Evolutionary conservation across 2,329 filamentous ascomycete species (phyloP).

Genomic region (Botrytis aclada): DNA sequence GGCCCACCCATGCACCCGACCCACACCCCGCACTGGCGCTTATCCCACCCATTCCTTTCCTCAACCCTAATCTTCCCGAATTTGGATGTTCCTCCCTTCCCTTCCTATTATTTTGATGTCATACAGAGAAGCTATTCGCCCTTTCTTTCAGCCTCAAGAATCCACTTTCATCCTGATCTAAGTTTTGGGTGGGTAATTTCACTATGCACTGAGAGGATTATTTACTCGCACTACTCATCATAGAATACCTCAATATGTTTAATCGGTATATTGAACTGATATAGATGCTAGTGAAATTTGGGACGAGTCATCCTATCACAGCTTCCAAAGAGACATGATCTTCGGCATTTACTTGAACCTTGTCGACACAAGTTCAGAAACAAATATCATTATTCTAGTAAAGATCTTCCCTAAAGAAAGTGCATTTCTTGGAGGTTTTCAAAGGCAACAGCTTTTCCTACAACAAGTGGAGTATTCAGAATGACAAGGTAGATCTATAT

Average conservation of each 20-base stretch:
- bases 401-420: background rate
- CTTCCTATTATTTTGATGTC: background rate
- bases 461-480: background rate
- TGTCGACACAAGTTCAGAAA: too few relatives aligned
- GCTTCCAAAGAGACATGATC: too few relatives aligned
- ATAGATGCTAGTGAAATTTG: too few relatives aligned
- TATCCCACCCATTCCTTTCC: background rate
- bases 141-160: background rate
- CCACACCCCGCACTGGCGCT: background rate
- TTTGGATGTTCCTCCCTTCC: background rate
- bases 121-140: background rate
- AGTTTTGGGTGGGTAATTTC: background rate
- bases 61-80: background rate
- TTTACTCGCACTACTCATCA: background rate
- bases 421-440: background rate
- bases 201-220: background rate
- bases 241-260: background rate
- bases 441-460: too few relatives aligned
- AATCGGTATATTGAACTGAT: too few relatives aligned
- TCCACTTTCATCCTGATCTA: background rate
- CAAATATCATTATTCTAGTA: background rate
- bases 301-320: too few relatives aligned
- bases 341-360: too few relatives aligned
- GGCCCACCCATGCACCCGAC: background rate
- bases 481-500: background rate